A percentile compares a stretch with the other conserved stretches of the same genome.
These are phyloP conservation scores for Ustilago nuda DNA, from an alignment of 1,284 basidiomycete genomes.

Conservation along the genomic window DNA sequence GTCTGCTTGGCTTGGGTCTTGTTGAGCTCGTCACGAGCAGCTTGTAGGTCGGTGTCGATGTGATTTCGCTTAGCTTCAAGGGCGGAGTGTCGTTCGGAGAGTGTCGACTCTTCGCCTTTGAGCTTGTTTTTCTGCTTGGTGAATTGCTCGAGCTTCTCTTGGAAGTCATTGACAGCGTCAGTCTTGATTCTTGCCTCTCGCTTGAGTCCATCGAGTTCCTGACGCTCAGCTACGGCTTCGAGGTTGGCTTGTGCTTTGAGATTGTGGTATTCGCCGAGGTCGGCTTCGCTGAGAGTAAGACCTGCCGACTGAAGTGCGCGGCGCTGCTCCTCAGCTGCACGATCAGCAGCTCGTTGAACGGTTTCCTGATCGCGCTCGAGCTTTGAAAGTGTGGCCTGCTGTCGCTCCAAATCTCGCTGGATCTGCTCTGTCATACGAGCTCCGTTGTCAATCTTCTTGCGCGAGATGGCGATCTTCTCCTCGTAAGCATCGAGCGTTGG, in stretches of 20 bases:
- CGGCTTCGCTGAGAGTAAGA: slow-evolving; percentile 82
- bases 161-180: slow-evolving; percentile 74
- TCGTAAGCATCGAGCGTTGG: slow-evolving; percentile 73
- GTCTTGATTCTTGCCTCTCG: slow-evolving; percentile 83
- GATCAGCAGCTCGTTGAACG: slow-evolving; percentile 71
- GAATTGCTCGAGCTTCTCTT: slow-evolving; percentile 77
- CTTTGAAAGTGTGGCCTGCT: slow-evolving; percentile 75
- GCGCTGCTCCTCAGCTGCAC: slow-evolving; percentile 78
- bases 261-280: slow-evolving; percentile 84
- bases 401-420: slow-evolving; percentile 77
- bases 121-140: slow-evolving; percentile 76
- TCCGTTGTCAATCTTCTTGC: slow-evolving; percentile 81
- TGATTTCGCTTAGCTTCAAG: slow-evolving; percentile 43
- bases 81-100: slow-evolving; percentile 75
- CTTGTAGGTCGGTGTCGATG: slow-evolving; percentile 30
- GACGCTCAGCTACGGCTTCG: slow-evolving; percentile 86
- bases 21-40: slow-evolving; percentile 78
- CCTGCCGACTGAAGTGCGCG: slow-evolving; percentile 78
- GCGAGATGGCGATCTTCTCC: slow-evolving; percentile 86
- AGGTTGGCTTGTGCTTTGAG: slow-evolving; percentile 76
- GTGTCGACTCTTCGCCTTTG: slow-evolving; percentile 74
- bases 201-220: slow-evolving; percentile 82
- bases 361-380: slow-evolving; percentile 80
- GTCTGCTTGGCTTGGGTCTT: slow-evolving; percentile 80
- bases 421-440: slow-evolving; percentile 77